These are phyloP conservation scores for Vicia faba DNA, from an alignment of 306 rosid genomes.

Conservation along the genomic window DNA sequence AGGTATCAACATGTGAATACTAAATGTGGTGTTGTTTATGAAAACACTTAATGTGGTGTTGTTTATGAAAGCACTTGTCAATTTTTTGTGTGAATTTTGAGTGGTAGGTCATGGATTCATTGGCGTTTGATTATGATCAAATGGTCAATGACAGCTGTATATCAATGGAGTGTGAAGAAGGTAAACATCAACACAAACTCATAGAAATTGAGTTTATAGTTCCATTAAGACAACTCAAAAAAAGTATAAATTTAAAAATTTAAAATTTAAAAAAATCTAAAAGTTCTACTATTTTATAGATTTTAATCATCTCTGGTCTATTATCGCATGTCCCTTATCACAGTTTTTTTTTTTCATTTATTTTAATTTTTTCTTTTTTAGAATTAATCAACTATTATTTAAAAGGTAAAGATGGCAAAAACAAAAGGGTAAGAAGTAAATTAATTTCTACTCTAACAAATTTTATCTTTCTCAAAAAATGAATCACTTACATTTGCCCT, in stretches of 20 bases:
- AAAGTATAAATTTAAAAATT: no score
- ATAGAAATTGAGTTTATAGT: not conserved
- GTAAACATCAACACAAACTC: constrained; percentile 3
- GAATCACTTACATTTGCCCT: not conserved
- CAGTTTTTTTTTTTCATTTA: no score
- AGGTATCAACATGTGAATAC: constrained; percentile 37
- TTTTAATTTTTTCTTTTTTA: no score
- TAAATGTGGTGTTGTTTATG: constrained; percentile 46
- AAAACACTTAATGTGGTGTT: constrained; percentile 42
- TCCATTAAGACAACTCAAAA: not conserved
- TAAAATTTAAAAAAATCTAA: no score
- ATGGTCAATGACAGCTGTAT: constrained; percentile 26
- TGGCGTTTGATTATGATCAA: constrained; percentile 45
- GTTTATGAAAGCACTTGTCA: constrained; percentile 35
- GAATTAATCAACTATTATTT: no score
- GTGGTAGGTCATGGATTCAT: constrained; percentile 27
- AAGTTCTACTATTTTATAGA: no score
- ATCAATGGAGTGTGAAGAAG: constrained; percentile 32
- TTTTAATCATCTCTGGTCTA: no score
- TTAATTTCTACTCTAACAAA: not conserved
- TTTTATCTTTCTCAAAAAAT: not conserved
- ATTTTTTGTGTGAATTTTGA: constrained; percentile 22
- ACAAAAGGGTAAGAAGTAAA: no score
- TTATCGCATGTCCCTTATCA: no score
- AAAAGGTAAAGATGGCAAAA: no score